Conservation (phyloP, 176 grass and related monocot genomes). For the Oryza punctata region DNA sequence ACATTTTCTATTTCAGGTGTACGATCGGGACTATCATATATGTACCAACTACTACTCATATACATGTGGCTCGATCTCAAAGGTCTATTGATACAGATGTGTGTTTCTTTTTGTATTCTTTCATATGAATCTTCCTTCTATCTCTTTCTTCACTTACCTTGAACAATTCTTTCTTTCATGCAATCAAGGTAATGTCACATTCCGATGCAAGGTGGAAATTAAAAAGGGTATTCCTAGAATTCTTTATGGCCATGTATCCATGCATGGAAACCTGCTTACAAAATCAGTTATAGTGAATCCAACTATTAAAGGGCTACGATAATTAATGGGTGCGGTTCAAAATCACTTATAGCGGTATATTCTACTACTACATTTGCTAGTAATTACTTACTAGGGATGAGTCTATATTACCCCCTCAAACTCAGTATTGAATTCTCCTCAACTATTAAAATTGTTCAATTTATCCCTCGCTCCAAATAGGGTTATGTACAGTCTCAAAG, state of each 20-base stretch:
- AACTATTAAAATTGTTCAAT: no score
- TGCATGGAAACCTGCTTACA: background rate
- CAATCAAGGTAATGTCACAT: background rate
- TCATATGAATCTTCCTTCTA: background rate
- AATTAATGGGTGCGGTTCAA: background rate
- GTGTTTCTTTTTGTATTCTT: background rate
- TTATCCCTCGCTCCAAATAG: no score
- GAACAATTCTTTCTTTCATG: background rate
- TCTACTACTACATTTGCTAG: no score
- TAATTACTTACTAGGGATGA: no score
- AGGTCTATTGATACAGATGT: background rate
- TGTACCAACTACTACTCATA: background rate
- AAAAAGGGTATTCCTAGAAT: background rate
- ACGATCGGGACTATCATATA: background rate
- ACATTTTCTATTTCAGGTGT: conserved; percentile 29
- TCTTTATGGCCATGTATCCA: background rate
- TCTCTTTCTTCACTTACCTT: background rate
- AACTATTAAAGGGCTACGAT: no score
- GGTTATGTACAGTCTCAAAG: background rate
- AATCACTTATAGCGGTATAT: background rate
- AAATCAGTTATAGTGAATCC: background rate
- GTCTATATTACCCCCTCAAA: no score
- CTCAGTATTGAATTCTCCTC: no score
- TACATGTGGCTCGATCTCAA: background rate
- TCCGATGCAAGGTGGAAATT: background rate